These are phyloP conservation scores for Pachysandra terminalis DNA, from an alignment of 164 flowering plant species.

Conservation along the genomic window DNA sequence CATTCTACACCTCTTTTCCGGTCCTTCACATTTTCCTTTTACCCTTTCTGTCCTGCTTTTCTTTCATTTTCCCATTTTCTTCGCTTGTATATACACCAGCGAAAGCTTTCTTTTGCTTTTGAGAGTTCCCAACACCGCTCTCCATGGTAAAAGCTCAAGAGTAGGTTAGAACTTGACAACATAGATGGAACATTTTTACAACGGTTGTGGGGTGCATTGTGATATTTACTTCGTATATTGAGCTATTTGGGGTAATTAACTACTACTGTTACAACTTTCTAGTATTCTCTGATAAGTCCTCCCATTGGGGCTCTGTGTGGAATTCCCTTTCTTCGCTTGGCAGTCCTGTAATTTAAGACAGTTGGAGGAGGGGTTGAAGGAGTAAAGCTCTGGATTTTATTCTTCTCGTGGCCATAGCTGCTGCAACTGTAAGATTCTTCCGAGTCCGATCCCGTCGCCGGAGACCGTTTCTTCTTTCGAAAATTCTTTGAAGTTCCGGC, in stretches of 20 bases:
- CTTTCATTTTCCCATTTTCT: not conserved
- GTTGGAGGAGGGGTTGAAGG: conserved; percentile 94
- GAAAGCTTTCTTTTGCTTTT: not conserved
- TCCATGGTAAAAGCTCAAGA: conserved; percentile 16
- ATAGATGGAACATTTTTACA: not conserved
- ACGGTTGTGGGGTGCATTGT: conserved; percentile 9
- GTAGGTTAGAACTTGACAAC: not conserved
- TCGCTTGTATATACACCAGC: conserved; percentile 14
- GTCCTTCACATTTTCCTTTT: not conserved
- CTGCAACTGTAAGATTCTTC: conserved; percentile 63
- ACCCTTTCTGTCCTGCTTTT: not conserved
- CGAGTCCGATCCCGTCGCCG: conserved; percentile 38
- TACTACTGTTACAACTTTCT: conserved; percentile 8
- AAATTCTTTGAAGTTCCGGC: conserved; percentile 62
- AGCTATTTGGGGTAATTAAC: conserved; percentile 13
- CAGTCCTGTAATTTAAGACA: conserved; percentile 48
- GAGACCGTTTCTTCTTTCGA: conserved; percentile 30
- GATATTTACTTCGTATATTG: conserved; percentile 8
- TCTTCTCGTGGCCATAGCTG: conserved; percentile 37
- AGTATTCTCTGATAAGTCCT: conserved; percentile 57
- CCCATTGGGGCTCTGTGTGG: conserved; percentile 93
- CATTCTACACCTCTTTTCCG: not conserved
- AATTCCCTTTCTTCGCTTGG: conserved; percentile 87
- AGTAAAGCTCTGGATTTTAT: conserved; percentile 51
- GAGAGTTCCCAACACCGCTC: conserved; percentile 17